Percentiles rank a stretch among this genome's conserved stretches.
phyloP scores from a whole-genome alignment of 306 rosid species.

The Acacia melanoxylon region DNA sequence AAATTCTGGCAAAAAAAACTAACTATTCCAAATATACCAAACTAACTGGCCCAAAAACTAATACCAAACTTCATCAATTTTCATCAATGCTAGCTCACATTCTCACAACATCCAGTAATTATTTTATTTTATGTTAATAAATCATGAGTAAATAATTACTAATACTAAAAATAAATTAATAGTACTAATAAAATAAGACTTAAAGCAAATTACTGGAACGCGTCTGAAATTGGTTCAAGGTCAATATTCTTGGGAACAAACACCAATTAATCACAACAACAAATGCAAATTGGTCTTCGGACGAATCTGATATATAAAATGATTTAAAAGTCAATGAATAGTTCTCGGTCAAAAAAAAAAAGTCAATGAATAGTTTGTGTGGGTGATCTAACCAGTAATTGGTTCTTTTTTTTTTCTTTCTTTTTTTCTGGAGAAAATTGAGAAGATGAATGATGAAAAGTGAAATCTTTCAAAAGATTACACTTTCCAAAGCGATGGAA shows the following conservation, averaged over 20 bases:
- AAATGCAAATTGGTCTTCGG: conserved; percentile 3
- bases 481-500: conserved; percentile 19
- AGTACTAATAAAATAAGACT: background rate
- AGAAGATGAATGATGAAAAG: background rate
- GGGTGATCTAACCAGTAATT: conserved; percentile 41
- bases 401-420: background rate
- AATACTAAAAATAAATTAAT: too few species aligned
- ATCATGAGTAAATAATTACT: background rate
- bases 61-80: background rate
- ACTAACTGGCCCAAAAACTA: background rate
- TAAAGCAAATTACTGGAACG: background rate
- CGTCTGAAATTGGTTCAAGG: background rate
- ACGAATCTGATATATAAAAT: background rate
- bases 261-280: background rate
- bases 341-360: background rate
- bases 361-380: conserved; percentile 35
- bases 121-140: background rate
- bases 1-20: too few species aligned
- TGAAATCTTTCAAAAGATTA: background rate
- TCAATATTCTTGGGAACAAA: conserved; percentile 7
- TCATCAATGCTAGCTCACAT: too few species aligned
- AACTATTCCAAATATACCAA: background rate
- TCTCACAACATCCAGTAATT: too few species aligned
- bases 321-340: conserved; percentile 35
- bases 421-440: background rate